Evolutionary conservation across 345 rosid genomes (phyloP).

Genomic region (Cardamine occulta): DNA sequence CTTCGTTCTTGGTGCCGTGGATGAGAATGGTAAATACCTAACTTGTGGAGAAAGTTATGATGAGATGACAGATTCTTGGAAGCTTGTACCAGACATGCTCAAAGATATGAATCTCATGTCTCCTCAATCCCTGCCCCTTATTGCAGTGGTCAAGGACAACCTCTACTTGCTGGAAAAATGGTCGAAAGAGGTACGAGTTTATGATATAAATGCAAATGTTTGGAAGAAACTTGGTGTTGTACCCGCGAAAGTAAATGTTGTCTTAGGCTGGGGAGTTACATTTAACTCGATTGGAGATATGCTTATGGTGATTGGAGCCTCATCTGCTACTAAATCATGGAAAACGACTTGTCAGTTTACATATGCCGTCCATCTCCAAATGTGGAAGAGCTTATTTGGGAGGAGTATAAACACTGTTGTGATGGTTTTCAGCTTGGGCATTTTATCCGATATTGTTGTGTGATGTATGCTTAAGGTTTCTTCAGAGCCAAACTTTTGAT

Average conservation of each 20-base stretch:
- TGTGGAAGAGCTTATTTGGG: slow-evolving; percentile 53
- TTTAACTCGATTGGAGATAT: slow-evolving; percentile 58
- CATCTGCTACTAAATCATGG: slow-evolving; percentile 15
- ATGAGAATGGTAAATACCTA: slow-evolving; percentile 47
- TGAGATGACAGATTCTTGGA: slow-evolving; percentile 53
- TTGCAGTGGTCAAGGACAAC: slow-evolving; percentile 63
- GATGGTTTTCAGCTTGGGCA: slow-evolving; percentile 46
- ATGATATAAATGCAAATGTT: slow-evolving; percentile 50
- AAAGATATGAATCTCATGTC: slow-evolving; percentile 45
- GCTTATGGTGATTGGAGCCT: slow-evolving; percentile 65
- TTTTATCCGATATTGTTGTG: slow-evolving; percentile 67
- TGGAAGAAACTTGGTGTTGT: slow-evolving; percentile 67
- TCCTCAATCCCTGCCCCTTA: slow-evolving; percentile 60
- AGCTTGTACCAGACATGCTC: slow-evolving; percentile 54
- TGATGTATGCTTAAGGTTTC: slow-evolving; percentile 57
- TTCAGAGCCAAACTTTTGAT: not conserved
- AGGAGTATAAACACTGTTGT: slow-evolving; percentile 15
- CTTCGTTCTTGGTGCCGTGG: slow-evolving; percentile 64
- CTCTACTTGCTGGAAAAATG: slow-evolving; percentile 64
- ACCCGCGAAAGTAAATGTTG: slow-evolving; percentile 39
- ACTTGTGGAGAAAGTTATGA: slow-evolving; percentile 36
- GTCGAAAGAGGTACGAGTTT: slow-evolving; percentile 57
- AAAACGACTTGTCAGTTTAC: slow-evolving; percentile 56
- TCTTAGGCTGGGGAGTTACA: slow-evolving; percentile 32
- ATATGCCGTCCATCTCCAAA: slow-evolving; percentile 55